A percentile compares a stretch with the other conserved stretches of the same genome.
phyloP scores from a whole-genome alignment of 2,329 filamentous ascomycete species.

The Aspergillus alliaceus region DNA sequence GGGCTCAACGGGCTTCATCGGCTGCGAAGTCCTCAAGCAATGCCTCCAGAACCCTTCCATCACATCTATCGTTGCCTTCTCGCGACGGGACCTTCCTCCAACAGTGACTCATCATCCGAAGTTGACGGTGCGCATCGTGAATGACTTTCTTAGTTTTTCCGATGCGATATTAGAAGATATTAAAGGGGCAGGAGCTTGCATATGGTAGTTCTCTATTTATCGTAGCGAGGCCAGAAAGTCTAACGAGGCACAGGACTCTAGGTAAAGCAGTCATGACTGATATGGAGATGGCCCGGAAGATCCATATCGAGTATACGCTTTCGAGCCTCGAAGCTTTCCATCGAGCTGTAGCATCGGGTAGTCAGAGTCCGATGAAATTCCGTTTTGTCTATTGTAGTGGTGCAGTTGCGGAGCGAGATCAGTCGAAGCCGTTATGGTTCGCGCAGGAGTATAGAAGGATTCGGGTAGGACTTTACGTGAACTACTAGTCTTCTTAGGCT shows the following conservation, averaged over 20 bases:
- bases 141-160: constrained; percentile 57
- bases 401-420: constrained; percentile 40
- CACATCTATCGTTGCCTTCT: constrained; percentile 53
- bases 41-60: constrained; percentile 53
- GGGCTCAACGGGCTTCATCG: constrained; percentile 60
- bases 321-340: too few relatives aligned
- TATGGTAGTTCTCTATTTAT: too few relatives aligned
- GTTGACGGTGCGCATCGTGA: constrained; percentile 50
- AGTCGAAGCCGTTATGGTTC: constrained; percentile 40
- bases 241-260: too few relatives aligned
- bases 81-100: constrained; percentile 48
- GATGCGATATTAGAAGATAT: too few relatives aligned
- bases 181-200: too few relatives aligned
- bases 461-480: constrained; percentile 28
- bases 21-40: constrained; percentile 53
- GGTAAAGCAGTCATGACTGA: too few relatives aligned
- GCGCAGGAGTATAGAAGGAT: constrained; percentile 25
- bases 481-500: too few relatives aligned
- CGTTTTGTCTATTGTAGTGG: constrained; percentile 45
- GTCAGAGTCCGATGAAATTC: constrained; percentile 43
- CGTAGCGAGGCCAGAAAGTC: too few relatives aligned
- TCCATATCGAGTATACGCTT: too few relatives aligned
- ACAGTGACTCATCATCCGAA: constrained; percentile 55
- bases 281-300: too few relatives aligned
- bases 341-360: too few relatives aligned